A percentile compares a stretch with the other conserved stretches of the same genome.
Conservation (phyloP, 106 monocot genomes). For the Hemerocallis citrina region DNA sequence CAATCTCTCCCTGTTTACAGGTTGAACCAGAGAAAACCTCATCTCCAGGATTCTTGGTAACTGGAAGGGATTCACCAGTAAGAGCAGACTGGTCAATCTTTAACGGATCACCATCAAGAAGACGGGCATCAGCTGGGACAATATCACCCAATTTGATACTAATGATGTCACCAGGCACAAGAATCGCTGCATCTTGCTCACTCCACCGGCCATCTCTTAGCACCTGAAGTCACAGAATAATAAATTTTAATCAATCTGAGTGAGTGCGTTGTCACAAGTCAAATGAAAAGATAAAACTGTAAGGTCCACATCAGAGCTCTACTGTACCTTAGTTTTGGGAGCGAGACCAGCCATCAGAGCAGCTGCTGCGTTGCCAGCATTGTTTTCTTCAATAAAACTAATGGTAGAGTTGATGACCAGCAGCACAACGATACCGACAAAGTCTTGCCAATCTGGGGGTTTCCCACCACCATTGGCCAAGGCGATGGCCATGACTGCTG, state of each 20-base stretch:
- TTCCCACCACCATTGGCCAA: constrained; percentile 7
- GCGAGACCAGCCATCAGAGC: constrained; percentile 11
- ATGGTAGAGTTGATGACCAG: constrained; percentile 14
- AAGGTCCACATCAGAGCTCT: not conserved
- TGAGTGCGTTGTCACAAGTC: not conserved
- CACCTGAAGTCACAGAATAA: constrained; percentile 9
- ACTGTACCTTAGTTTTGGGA: constrained; percentile 9
- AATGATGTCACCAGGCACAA: constrained; percentile 16
- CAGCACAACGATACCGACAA: constrained; percentile 7
- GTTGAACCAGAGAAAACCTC: constrained; percentile 27
- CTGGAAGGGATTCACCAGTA: constrained; percentile 9
- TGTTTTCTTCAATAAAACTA: constrained; percentile 13
- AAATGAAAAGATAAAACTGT: not conserved
- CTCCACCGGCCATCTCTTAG: constrained; percentile 19
- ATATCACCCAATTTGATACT: constrained; percentile 23
- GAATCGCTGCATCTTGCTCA: constrained; percentile 22
- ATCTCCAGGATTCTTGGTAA: constrained; percentile 13
- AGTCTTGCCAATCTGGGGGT: constrained; percentile 11
- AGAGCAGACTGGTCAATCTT: constrained; percentile 13
- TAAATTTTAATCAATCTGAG: not conserved
- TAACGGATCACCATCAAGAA: constrained; percentile 23
- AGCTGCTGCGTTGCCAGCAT: constrained; percentile 12
- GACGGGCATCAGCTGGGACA: constrained; percentile 24
- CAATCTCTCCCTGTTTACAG: constrained; percentile 30
- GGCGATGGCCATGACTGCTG: constrained; percentile 9